Percentiles rank a stretch among this genome's conserved stretches.
phyloP scores from a whole-genome alignment of 768 basidiomycete genomes.

The Trametes cubensis region DNA sequence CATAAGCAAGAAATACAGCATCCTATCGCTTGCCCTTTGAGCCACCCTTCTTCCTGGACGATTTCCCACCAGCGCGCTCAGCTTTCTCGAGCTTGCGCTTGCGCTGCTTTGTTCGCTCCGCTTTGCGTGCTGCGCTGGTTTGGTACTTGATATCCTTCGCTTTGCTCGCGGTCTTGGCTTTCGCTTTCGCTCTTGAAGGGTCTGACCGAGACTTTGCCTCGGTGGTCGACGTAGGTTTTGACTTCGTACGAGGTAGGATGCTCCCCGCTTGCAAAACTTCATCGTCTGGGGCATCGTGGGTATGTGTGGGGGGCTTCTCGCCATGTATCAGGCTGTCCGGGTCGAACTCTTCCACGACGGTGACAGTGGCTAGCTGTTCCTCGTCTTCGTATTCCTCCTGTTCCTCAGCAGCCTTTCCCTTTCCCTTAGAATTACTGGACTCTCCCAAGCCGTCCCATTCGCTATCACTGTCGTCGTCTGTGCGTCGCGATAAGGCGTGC shows the following conservation, averaged over 20 bases:
- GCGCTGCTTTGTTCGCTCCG: constrained; percentile 63
- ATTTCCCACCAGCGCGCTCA: constrained; percentile 68
- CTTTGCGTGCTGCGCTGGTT: constrained; percentile 65
- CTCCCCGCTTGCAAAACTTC: constrained; percentile 2
- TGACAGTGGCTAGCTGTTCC: constrained; percentile 85
- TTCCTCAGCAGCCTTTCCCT: constrained; percentile 38
- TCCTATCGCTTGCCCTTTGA: constrained; percentile 19
- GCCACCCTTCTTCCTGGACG: constrained; percentile 41
- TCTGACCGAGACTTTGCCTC: constrained; percentile 1
- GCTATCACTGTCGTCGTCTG: constrained; percentile 34
- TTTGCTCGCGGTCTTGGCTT: constrained; percentile 27
- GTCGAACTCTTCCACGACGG: constrained; percentile 91
- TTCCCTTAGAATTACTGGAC: constrained; percentile 22
- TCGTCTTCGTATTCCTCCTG: constrained; percentile 82
- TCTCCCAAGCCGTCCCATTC: constrained; percentile 54
- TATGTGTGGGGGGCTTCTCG: constrained; percentile 23
- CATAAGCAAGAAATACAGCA: not conserved
- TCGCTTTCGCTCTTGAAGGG: constrained; percentile 9
- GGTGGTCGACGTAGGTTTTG: constrained; percentile 23
- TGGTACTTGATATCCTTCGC: constrained; percentile 64
- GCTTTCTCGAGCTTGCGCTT: constrained; percentile 72
- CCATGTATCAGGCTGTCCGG: constrained; percentile 62
- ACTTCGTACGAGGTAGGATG: constrained; percentile 24
- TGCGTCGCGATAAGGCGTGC: not conserved
- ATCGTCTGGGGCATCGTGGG: constrained; percentile 16